Base-by-base conservation (phyloP, 2,329 filamentous ascomycete species). In the Verticillium dahliae region DNA sequence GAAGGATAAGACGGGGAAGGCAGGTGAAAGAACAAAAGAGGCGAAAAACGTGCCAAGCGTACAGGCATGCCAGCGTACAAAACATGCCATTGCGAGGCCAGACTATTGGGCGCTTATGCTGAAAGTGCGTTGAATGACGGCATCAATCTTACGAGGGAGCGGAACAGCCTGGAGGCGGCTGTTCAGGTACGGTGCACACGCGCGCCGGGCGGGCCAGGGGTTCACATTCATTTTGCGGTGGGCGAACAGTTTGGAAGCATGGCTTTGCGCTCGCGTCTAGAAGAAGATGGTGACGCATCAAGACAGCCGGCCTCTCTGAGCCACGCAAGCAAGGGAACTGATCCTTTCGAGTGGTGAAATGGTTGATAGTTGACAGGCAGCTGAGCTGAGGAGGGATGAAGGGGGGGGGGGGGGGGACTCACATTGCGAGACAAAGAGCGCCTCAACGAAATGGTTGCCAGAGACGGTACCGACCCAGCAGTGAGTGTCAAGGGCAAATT, bases 1-100 rank as follows among this genome's bases (percentile, higher is more conserved):
- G 62, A 65, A 65, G 63, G 57, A 63, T 63, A 63, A 60, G 63
- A 65, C 62, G 63, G 63, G 63, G 59, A 60, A 59, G 58, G 57
- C 56, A 58, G 45, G 45, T 60, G 54, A 65, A n/a, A 35, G 45
- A 52, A 22, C 45, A 27, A 31, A 57, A 10, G 55, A 52, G 61
- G 60, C 59, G 45, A 60, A 64, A 60, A 63, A 64, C 63, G 62
- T 65, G 63, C 59, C 52, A 65, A 55, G 62, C 63, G 59, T 64
- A 61, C 39, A 45, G 39, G 18, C 45, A 18, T 27, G 45, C 45
- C 45, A 50, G 13, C 45, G 45, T 52, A 18, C 45, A 22, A 22
- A 37, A 27, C 45, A 22, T 11, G 6, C 10, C 45, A 18, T 52
- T 10, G n/a, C 27, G 45, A 52, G 45, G 10, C 45, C n/a, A 52